Base-by-base conservation (phyloP, 2,329 filamentous ascomycete genomes). In the Aquanectria penicillioides region DNA sequence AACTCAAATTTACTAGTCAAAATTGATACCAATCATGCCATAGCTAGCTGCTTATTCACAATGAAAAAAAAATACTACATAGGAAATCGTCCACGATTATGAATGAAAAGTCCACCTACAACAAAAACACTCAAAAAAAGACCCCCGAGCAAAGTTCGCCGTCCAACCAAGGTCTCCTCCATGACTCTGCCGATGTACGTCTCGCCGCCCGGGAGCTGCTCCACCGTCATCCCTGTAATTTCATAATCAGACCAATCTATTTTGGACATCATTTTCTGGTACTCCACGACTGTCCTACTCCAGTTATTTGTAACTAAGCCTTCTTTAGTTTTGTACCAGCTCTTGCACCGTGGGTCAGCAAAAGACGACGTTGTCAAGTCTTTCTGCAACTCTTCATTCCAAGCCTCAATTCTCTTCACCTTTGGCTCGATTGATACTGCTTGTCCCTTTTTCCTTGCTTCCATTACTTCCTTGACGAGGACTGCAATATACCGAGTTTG, bases 241-340 rank as follows among this genome's bases (percentile, higher is more conserved):
- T 54, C 51, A 10, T 29, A 54, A 18, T 54, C 51, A 20, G 38
- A 38, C 51, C 38, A 47, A 41, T 54, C 18, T 7, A 54, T 18
- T 23, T 29, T 31, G 13, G 51, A 54, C 31, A 54, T 13, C 29
- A 40, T 28, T 41, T 54, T 47, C 10, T 54, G 51, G 17, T 54
- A 54, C 41, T 54, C 51, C 11, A 54, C 13, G 29, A 47, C 51
- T 7, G 51, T 54, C 5, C 51, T 41, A 13, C 40, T 37, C 51
- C 51, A 54, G 25, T 54, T 54, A 22, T 54, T 54, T 9, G 51
- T 54, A 7, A 54, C 33, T 2, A 47, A 18, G 12, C 51, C 51
- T 13, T 46, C 41, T 2, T 54, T 18, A 10, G 38, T 54, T 33
- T 54, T 54, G 25, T 54, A 54, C 51, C 51, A 54, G 25, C 40